A percentile compares a stretch with the other conserved stretches of the same genome.
phyloP scores from a whole-genome alignment of 192 early-diverging fungal species.

The Linnemannia hyalina region DNA sequence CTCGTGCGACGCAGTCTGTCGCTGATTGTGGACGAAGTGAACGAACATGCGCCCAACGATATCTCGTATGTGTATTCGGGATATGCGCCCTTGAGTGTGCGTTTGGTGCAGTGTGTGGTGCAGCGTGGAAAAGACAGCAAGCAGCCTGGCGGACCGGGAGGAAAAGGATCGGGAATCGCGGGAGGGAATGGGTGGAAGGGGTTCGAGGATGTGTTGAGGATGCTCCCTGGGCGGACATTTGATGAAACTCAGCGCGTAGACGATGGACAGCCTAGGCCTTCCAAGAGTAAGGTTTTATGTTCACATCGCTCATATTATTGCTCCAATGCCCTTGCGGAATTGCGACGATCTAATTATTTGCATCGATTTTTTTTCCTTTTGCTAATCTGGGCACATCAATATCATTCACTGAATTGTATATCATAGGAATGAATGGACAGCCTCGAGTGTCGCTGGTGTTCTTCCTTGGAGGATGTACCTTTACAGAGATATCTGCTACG shows the following conservation, averaged over 20 bases:
- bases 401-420: constrained; percentile 13
- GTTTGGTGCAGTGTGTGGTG: constrained; percentile 84
- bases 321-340: not conserved
- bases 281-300: constrained; percentile 50
- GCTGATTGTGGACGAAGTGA: constrained; percentile 89
- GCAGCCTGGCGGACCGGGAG: constrained; percentile 31
- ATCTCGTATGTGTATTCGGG: constrained; percentile 95
- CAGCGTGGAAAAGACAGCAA: constrained; percentile 42
- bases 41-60: constrained; percentile 88
- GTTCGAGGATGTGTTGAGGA: constrained; percentile 85
- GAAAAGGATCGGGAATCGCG: constrained; percentile 31
- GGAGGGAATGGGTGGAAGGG: constrained; percentile 85
- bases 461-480: constrained; percentile 96
- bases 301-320: not conserved
- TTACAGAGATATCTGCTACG: constrained; percentile 93
- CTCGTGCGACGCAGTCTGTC: constrained; percentile 77
- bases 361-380: constrained; percentile 28
- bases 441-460: constrained; percentile 85
- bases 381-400: not conserved
- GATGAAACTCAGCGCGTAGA: constrained; percentile 80
- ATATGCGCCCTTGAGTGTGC: constrained; percentile 92
- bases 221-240: constrained; percentile 85
- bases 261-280: constrained; percentile 56
- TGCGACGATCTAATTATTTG: not conserved
- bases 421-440: constrained; percentile 63